Evolutionary conservation across 2,329 filamentous ascomycete species (phyloP), one percentile per base, ranked within the genome.

Genomic region (Macroventuria anomochaeta): DNA sequence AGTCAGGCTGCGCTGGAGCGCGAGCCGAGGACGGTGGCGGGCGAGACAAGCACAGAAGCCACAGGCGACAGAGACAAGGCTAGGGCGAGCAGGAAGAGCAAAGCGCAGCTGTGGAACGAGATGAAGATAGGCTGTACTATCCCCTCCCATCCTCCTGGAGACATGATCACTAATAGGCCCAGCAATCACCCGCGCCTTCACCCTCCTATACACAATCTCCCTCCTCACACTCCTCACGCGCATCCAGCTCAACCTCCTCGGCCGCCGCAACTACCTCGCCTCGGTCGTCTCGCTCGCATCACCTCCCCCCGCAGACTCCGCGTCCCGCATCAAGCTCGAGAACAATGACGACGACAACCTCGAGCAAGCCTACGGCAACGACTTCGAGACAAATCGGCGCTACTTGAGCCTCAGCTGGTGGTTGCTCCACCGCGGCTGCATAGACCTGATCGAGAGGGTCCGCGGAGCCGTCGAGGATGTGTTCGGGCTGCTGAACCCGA

Each of bases 391-490:
- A 28, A 99, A 99, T 76, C 84, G 93, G 64, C 90, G 90, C 69
- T 99, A 97, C 71, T 81, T 99, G 41, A 96, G 93, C 33, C 96
- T 97, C 74, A 96, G 91, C 76, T 99, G 95, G 95, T 99, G 93
- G 93, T 79, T 99, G 39, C 81, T 99, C 40, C 93, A 99, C 76
- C 86, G 86, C 61, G 95, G 95, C 36, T 97, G 92, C 87, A 85
- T 87, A 61, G 86, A 92, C 53, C 79, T 97, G 51, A 88, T 92
- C 83, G 81, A 86, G 51, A 89, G 88, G 59, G 93, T 99, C 40
- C 87, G 92, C 70, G 79, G 81, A n/a, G 92, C 92, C 3, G 95
- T 99, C 20, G 88, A 88, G 64, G 89, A 96, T 46, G 89, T 93
- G 20, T 97, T 97, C 74, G 91, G 91, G n/a, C 82, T 85, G 57